Conservation (phyloP, 768 basidiomycete species). For the Rhizopogon vulgaris region DNA sequence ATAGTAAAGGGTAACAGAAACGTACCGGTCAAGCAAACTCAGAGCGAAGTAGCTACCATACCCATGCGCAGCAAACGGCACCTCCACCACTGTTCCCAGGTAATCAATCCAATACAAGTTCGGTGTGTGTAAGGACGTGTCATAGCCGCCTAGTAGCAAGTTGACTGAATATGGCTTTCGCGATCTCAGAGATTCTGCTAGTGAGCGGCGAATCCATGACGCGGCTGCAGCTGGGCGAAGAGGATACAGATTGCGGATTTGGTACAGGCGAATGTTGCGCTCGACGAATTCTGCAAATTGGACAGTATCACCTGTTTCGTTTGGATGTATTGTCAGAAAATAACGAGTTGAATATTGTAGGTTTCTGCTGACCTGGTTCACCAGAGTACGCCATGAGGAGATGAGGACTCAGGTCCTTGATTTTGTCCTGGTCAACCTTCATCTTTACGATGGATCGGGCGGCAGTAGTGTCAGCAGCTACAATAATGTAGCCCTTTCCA, state of each 20-base stretch:
- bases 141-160: constrained; percentile 89
- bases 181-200: constrained; percentile 87
- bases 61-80: constrained; percentile 94
- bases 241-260: constrained; percentile 88
- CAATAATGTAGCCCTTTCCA: constrained; percentile 89
- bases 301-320: constrained; percentile 75
- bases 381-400: constrained; percentile 93
- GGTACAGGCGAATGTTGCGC: constrained; percentile 91
- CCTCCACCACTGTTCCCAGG: constrained; percentile 80
- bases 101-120: constrained; percentile 96
- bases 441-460: constrained; percentile 94
- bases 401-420: constrained; percentile 85
- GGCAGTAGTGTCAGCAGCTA: constrained; percentile 88
- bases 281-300: constrained; percentile 97
- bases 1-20: background rate
- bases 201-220: constrained; percentile 87
- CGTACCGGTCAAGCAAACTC: constrained; percentile 85
- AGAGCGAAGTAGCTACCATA: constrained; percentile 92
- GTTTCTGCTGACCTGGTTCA: constrained; percentile 66
- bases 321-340: background rate
- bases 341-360: constrained; percentile 1
- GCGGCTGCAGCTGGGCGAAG: constrained; percentile 89
- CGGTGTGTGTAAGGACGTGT: constrained; percentile 65
- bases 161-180: constrained; percentile 88
- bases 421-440: constrained; percentile 96